Percentiles rank a stretch among this genome's conserved stretches.
Evolutionary conservation across 169 alveolate genomes (phyloP).

Genomic region (Eimeria brunetti): DNA sequence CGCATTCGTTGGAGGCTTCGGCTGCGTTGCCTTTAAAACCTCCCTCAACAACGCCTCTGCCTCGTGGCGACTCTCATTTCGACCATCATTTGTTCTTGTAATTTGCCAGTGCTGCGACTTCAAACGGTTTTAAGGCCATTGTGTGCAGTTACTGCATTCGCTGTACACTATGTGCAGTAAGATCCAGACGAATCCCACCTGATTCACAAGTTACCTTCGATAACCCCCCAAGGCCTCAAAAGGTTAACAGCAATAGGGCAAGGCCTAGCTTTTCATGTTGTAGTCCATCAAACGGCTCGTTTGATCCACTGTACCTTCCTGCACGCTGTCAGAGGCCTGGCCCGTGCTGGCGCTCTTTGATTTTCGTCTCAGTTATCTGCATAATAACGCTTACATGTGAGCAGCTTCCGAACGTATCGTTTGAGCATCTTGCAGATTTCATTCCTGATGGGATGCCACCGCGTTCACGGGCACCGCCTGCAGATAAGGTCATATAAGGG

Average conservation of each 20-base stretch:
- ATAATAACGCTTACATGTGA: background rate
- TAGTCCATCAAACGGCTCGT: background rate
- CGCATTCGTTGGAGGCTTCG: too few species aligned
- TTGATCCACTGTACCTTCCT: background rate
- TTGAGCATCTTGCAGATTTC: background rate
- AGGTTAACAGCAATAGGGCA: background rate
- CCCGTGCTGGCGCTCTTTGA: background rate
- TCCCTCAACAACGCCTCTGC: background rate
- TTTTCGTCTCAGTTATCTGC: constrained; percentile 1
- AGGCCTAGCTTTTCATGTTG: background rate
- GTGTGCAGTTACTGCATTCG: background rate
- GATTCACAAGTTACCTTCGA: background rate
- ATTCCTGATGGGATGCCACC: background rate
- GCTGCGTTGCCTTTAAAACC: background rate
- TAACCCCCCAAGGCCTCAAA: background rate
- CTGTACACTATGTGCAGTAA: background rate
- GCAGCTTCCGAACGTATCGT: background rate
- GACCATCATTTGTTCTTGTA: background rate
- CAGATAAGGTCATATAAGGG: background rate
- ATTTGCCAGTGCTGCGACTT: background rate
- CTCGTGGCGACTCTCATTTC: background rate
- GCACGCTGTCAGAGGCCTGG: background rate
- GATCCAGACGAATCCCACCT: background rate
- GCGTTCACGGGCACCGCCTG: background rate
- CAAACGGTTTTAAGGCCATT: background rate